Evolutionary conservation across 371 early-diverging fungal genomes (phyloP), one percentile per base, ranked within the genome.

Genomic region (Apophysomyces elegans): DNA sequence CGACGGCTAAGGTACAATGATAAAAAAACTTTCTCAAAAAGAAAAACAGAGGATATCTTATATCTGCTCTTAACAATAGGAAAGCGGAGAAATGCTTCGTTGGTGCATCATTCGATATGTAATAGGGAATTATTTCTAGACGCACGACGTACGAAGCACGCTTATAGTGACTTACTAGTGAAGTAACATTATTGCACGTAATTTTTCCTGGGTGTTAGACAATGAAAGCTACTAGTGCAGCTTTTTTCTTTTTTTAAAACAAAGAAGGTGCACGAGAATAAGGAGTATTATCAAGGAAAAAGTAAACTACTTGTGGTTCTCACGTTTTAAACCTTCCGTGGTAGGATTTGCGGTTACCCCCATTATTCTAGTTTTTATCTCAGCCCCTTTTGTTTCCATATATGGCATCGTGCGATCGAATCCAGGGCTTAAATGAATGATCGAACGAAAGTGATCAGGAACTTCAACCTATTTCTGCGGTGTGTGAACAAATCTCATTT

Each of bases 361-460:
- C 11, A 50, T 50, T 21, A 9, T 50, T 50, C 11, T 3, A 9
- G 16, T 50, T 21, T 50, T 50, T 4, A 8, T 2, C 41, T 0
- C 4, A 32, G 9, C 16, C 35, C 54, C 54, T 26, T 50, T n/a
- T 50, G n/a, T 50, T 50, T 50, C 54, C 54, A 21, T 9, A 26
- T 50, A 50, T 50, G 21, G 54, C 16, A 50, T 50, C 21, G 9
- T 9, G 54, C 9, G 54, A 50, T 50, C 54, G 54, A 50, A 26
- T 21, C 21, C 54, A 50, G 54, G 54, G 54, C 54, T 21, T 18
- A 50, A 50, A 50, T 50, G 54, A 50, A 50, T 21, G 54, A 50
- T 50, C 54, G 54, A 50, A 50, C 54, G 54, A 50, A 50, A 50
- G 21, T 26, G n/a, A 8, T 50, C 54, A 50, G 54, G 54, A 50